Conservation (phyloP, 768 basidiomycete genomes). For the Kwoniella shandongensis region DNA sequence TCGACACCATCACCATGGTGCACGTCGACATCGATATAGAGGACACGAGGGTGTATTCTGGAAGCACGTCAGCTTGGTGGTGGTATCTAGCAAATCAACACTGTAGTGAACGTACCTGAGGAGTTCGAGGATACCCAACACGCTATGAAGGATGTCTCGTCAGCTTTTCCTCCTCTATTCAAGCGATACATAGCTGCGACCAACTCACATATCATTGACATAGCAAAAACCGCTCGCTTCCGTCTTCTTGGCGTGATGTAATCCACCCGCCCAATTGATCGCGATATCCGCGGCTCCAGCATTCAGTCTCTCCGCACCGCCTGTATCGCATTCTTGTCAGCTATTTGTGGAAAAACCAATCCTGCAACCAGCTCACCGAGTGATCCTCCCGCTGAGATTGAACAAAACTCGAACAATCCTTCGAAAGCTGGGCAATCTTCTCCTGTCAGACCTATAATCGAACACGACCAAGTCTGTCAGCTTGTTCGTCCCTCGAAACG, state of each 20-base stretch:
- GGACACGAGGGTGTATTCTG: constrained; percentile 66
- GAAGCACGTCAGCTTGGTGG: constrained; percentile 1
- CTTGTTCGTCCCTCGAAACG: neutral
- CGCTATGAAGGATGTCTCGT: constrained; percentile 59
- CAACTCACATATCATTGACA: constrained; percentile 65
- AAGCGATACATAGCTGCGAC: neutral
- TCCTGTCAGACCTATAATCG: constrained; percentile 62
- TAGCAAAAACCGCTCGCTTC: constrained; percentile 99
- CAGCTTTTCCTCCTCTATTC: neutral
- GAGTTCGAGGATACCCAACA: constrained; percentile 88
- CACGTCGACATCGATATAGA: constrained; percentile 97
- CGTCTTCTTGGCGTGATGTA: constrained; percentile 99
- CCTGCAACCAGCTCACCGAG: constrained; percentile 63
- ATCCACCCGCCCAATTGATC: constrained; percentile 96
- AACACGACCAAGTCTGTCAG: constrained; percentile 4
- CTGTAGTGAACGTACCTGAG: constrained; percentile 58
- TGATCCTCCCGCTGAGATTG: constrained; percentile 93
- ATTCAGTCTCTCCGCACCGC: constrained; percentile 75
- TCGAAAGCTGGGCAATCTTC: constrained; percentile 98
- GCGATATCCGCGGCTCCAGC: constrained; percentile 76
- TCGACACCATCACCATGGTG: constrained; percentile 99
- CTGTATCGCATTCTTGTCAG: constrained; percentile 53
- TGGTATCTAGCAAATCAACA: neutral
- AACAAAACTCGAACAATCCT: constrained; percentile 93
- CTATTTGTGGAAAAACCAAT: neutral